phyloP scores from a whole-genome alignment of 2,329 filamentous ascomycete species.

The Penicillium digitatum region DNA sequence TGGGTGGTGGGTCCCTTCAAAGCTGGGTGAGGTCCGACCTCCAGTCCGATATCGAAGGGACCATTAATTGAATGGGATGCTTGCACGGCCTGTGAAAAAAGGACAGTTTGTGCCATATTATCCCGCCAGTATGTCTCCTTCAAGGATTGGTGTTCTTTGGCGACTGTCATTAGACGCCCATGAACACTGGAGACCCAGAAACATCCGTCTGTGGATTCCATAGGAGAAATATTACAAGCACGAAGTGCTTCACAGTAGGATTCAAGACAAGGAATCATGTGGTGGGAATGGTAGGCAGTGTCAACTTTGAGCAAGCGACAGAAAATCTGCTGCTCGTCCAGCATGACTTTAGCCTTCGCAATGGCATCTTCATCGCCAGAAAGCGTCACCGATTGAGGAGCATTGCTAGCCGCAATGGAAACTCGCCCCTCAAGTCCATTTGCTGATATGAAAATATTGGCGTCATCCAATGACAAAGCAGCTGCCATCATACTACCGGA shows the following conservation, averaged over 20 bases:
- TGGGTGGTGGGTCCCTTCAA: slow-evolving; percentile 20
- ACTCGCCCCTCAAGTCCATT: neutral
- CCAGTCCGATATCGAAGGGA: slow-evolving; percentile 32
- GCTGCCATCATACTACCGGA: slow-evolving; percentile 35
- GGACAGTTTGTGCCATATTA: slow-evolving; percentile 38
- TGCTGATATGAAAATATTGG: neutral
- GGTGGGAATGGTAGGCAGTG: slow-evolving; percentile 39
- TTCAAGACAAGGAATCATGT: slow-evolving; percentile 29
- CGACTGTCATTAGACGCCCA: neutral
- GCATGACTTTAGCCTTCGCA: slow-evolving; percentile 29
- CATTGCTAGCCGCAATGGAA: slow-evolving; percentile 35
- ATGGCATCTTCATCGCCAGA: slow-evolving; percentile 37
- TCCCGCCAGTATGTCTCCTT: slow-evolving; percentile 38
- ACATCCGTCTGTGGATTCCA: neutral
- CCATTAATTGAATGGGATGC: slow-evolving; percentile 2
- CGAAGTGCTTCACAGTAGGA: slow-evolving; percentile 16
- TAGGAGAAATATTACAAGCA: slow-evolving; percentile 17
- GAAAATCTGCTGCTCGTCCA: slow-evolving; percentile 18
- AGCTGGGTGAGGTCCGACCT: slow-evolving; percentile 31
- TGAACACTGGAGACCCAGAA: slow-evolving; percentile 21
- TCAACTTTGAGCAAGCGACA: too few species aligned
- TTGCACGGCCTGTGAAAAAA: slow-evolving; percentile 30
- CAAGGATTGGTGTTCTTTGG: slow-evolving; percentile 18
- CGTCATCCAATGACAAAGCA: slow-evolving; percentile 25
- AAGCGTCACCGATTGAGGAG: slow-evolving; percentile 37